phyloP scores from a whole-genome alignment of 2,329 filamentous ascomycete genomes.

The Aschersonia sp. region DNA sequence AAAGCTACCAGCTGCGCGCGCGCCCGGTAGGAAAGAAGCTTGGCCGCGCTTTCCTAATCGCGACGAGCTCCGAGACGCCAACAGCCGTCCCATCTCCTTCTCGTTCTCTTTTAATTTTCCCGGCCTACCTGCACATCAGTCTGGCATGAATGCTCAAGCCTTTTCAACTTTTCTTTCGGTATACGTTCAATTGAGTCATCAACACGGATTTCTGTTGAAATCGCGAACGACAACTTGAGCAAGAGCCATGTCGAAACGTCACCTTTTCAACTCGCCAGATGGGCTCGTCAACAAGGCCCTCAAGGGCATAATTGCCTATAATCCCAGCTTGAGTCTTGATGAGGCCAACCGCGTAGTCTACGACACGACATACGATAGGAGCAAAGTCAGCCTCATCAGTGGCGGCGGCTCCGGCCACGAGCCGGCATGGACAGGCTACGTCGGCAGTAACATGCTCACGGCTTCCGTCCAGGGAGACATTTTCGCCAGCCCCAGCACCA shows the following conservation, averaged over 20 bases:
- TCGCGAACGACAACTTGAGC: background rate
- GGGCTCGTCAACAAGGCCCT: constrained; percentile 38
- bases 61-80: background rate
- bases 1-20: too few species aligned
- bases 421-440: constrained; percentile 49
- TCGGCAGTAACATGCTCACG: constrained; percentile 45
- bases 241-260: constrained; percentile 29
- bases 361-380: constrained; percentile 26
- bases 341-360: constrained; percentile 36
- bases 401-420: constrained; percentile 45
- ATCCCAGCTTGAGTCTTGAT: constrained; percentile 33
- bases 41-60: too few species aligned
- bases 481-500: constrained; percentile 48
- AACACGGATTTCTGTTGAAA: too few species aligned
- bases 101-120: too few species aligned
- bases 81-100: too few species aligned
- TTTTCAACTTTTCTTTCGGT: too few species aligned
- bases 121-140: too few species aligned
- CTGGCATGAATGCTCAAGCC: too few species aligned
- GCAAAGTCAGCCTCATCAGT: constrained; percentile 34
- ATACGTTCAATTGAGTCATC: too few species aligned
- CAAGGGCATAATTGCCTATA: constrained; percentile 36
- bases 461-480: constrained; percentile 47
- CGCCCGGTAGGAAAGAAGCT: too few species aligned
- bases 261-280: constrained; percentile 36